A percentile compares a stretch with the other conserved stretches of the same genome.
Evolutionary conservation across 2,329 filamentous ascomycete genomes (phyloP).

Genomic region (Nannizzia gypsea): DNA sequence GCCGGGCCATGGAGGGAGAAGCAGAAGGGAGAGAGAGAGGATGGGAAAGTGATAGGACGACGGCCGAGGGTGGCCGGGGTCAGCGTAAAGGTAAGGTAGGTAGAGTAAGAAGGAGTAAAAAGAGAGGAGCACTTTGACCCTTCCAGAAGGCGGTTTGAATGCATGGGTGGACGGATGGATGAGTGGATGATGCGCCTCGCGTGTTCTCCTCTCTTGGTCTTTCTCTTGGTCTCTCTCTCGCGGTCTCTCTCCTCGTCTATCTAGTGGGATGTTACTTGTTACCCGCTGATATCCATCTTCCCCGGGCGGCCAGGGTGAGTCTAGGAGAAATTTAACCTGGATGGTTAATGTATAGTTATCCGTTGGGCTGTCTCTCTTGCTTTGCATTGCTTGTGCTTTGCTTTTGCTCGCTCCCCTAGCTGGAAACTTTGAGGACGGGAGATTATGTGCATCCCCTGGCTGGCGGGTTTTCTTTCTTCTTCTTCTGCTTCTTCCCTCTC

Average conservation of each 20-base stretch:
- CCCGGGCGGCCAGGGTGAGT: neutral
- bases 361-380: neutral
- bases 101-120: neutral
- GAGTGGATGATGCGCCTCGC: neutral
- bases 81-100: neutral
- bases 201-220: neutral
- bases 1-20: neutral
- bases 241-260: neutral
- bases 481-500: too few species aligned
- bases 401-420: neutral
- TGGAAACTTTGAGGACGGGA: neutral
- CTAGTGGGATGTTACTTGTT: neutral
- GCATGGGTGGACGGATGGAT: neutral
- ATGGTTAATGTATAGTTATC: too few species aligned
- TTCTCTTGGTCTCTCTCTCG: neutral
- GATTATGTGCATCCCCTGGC: neutral
- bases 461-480: neutral
- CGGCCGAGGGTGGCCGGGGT: neutral
- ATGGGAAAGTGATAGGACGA: neutral
- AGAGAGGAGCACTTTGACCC: neutral
- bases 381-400: too few species aligned
- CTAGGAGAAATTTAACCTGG: neutral
- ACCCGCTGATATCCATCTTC: neutral
- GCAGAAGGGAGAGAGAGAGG: neutral
- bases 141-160: neutral